Conservation (phyloP, 2,329 filamentous ascomycete species). For the Fusarium lateritium region DNA sequence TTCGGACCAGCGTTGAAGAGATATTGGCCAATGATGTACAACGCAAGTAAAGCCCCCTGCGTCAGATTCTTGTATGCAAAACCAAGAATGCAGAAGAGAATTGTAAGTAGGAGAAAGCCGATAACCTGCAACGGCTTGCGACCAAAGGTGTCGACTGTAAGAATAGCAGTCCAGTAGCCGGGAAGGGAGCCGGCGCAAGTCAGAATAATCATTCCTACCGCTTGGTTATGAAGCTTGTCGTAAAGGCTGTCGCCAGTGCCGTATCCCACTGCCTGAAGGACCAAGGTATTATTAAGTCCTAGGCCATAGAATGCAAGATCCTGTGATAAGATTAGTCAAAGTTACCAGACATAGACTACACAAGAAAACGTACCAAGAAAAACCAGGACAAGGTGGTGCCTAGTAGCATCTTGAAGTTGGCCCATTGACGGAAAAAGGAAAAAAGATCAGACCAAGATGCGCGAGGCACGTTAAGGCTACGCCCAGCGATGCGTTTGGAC, state of each 20-base stretch:
- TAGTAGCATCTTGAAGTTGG: slow-evolving; percentile 78
- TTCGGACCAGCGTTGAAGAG: slow-evolving; percentile 78
- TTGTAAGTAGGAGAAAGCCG: slow-evolving; percentile 73
- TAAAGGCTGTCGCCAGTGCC: slow-evolving; percentile 75
- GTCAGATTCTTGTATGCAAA: slow-evolving; percentile 69
- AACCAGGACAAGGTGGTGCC: slow-evolving; percentile 88
- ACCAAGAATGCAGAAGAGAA: slow-evolving; percentile 74
- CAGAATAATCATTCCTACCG: slow-evolving; percentile 83
- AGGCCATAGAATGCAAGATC: slow-evolving; percentile 80
- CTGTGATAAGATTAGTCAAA: slow-evolving; percentile 50
- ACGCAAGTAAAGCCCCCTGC: slow-evolving; percentile 66
- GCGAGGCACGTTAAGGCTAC: slow-evolving; percentile 73
- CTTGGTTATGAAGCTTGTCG: slow-evolving; percentile 77
- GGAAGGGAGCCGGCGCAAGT: slow-evolving; percentile 84
- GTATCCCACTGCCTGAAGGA: slow-evolving; percentile 81
- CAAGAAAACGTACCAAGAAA: slow-evolving; percentile 67
- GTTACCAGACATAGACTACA: too few relatives aligned
- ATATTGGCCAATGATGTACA: slow-evolving; percentile 76
- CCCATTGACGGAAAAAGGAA: slow-evolving; percentile 77
- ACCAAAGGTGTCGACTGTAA: slow-evolving; percentile 81
- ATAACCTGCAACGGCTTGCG: slow-evolving; percentile 81
- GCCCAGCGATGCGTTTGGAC: slow-evolving; percentile 66
- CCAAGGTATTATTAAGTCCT: slow-evolving; percentile 81
- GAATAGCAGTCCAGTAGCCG: slow-evolving; percentile 84
- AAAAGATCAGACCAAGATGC: slow-evolving; percentile 79